These are phyloP conservation scores for Penicillium sp. DNA, from an alignment of 2,329 filamentous ascomycete species.

Conservation along the genomic window DNA sequence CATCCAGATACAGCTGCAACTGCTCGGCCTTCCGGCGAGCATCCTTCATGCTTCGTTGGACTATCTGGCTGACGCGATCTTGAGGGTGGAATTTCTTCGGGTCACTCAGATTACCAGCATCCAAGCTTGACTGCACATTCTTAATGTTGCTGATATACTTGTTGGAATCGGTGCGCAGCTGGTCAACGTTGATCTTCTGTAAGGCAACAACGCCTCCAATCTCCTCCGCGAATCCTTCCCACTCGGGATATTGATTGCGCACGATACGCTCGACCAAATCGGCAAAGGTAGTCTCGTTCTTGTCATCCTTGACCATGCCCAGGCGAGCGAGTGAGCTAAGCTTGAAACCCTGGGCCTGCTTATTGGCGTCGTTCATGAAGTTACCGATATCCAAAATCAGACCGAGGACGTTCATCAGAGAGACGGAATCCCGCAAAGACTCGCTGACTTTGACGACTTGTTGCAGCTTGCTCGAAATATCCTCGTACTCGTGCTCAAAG, in stretches of 20 bases:
- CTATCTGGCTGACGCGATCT: conserved; percentile 86
- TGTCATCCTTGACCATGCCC: conserved; percentile 98
- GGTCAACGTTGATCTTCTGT: conserved; percentile 93
- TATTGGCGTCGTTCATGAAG: conserved; percentile 99
- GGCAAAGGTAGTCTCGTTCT: conserved; percentile 93
- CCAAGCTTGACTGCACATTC: conserved; percentile 86
- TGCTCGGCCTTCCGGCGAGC: conserved; percentile 93
- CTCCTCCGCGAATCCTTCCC: conserved; percentile 82
- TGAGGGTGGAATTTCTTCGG: conserved; percentile 97
- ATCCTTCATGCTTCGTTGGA: conserved; percentile 94
- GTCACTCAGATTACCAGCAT: conserved; percentile 90
- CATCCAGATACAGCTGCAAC: conserved; percentile 86
- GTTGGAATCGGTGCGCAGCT: conserved; percentile 78
- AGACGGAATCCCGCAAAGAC: conserved; percentile 81
- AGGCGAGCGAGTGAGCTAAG: conserved; percentile 86
- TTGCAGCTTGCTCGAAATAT: conserved; percentile 77
- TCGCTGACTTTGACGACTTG: conserved; percentile 85
- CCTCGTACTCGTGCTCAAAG: conserved; percentile 84
- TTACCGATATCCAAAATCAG: conserved; percentile 97
- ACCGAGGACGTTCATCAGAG: conserved; percentile 91
- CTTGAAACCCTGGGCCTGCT: conserved; percentile 97
- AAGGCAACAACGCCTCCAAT: conserved; percentile 70
- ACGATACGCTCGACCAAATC: conserved; percentile 96
- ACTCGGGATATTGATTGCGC: conserved; percentile 91
- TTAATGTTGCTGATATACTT: conserved; percentile 92